Percentiles rank a stretch among this genome's conserved stretches.
These are phyloP conservation scores for Epichloe bromicola DNA, from an alignment of 2,329 filamentous ascomycete species.

Conservation along the genomic window DNA sequence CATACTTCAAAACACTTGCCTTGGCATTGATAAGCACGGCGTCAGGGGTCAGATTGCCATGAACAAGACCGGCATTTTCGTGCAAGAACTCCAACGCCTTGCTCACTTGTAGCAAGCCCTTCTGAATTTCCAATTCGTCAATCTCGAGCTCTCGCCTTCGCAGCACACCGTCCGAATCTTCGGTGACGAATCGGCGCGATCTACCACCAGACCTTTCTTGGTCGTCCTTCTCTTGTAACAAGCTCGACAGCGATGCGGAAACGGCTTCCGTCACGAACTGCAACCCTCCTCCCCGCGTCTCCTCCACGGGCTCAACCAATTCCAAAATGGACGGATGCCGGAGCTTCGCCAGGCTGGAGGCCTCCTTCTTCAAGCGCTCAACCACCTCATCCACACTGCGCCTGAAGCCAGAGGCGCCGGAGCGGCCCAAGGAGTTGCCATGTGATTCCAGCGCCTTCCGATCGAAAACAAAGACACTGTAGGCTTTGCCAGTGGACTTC, in stretches of 20 bases:
- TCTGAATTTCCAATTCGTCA: slow-evolving; percentile 95
- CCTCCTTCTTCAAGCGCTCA: slow-evolving; percentile 83
- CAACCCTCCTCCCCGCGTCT: slow-evolving; percentile 77
- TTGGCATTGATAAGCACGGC: slow-evolving; percentile 91
- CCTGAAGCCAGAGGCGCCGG: slow-evolving; percentile 53
- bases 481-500: slow-evolving; percentile 80
- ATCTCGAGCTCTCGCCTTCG: slow-evolving; percentile 76
- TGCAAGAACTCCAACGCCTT: slow-evolving; percentile 93
- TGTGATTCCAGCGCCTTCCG: slow-evolving; percentile 65
- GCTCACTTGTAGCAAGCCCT: slow-evolving; percentile 81
- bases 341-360: slow-evolving; percentile 72
- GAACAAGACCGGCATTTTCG: slow-evolving; percentile 85
- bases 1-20: slow-evolving; percentile 29
- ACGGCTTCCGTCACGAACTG: slow-evolving; percentile 94
- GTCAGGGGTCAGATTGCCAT: slow-evolving; percentile 83
- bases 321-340: slow-evolving; percentile 88
- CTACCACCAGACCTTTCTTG: slow-evolving; percentile 62
- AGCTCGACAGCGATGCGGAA: slow-evolving; percentile 70
- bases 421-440: slow-evolving; percentile 24
- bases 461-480: slow-evolving; percentile 91
- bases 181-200: slow-evolving; percentile 66
- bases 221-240: slow-evolving; percentile 80
- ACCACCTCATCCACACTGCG: slow-evolving; percentile 79
- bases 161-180: slow-evolving; percentile 61
- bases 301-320: slow-evolving; percentile 87